These are phyloP conservation scores for Phaeoacremonium minimum DNA, from an alignment of 2,329 filamentous ascomycete species.

Conservation along the genomic window DNA sequence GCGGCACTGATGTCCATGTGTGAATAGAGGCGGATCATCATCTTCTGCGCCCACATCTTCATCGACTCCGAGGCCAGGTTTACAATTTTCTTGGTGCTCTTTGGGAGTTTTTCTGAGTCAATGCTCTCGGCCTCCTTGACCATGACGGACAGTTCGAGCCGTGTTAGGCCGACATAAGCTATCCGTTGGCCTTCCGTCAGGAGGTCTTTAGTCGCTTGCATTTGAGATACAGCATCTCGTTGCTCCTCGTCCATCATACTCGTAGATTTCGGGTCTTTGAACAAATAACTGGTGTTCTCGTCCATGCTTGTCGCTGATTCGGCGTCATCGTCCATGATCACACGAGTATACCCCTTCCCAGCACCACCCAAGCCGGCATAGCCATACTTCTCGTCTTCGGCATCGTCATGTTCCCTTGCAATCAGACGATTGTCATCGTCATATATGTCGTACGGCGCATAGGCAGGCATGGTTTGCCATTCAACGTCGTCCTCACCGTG, in stretches of 20 bases:
- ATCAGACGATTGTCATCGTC: slow-evolving; percentile 88
- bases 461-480: slow-evolving; percentile 94
- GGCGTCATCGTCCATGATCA: slow-evolving; percentile 92
- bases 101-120: slow-evolving; percentile 48
- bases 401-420: slow-evolving; percentile 71
- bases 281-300: slow-evolving; percentile 93
- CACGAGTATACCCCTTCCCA: slow-evolving; percentile 90
- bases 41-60: slow-evolving; percentile 96
- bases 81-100: slow-evolving; percentile 67
- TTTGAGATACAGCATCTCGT: slow-evolving; percentile 80
- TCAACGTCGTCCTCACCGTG: slow-evolving; percentile 59
- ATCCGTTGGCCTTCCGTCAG: slow-evolving; percentile 94
- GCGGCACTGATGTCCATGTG: slow-evolving; percentile 94
- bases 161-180: slow-evolving; percentile 88
- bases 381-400: slow-evolving; percentile 61
- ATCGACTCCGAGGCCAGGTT: slow-evolving; percentile 69
- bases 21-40: slow-evolving; percentile 90
- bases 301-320: slow-evolving; percentile 94
- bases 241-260: slow-evolving; percentile 64
- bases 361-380: slow-evolving; percentile 82
- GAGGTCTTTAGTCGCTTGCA: slow-evolving; percentile 93
- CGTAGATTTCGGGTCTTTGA: slow-evolving; percentile 66
- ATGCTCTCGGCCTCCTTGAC: slow-evolving; percentile 61
- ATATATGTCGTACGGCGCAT: slow-evolving; percentile 90
- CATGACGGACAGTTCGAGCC: slow-evolving; percentile 77